Evolutionary conservation across 805 yeast genomes (phyloP), one percentile per base, ranked within the genome.

Genomic region (Cyberlindnera misumaiensis): DNA sequence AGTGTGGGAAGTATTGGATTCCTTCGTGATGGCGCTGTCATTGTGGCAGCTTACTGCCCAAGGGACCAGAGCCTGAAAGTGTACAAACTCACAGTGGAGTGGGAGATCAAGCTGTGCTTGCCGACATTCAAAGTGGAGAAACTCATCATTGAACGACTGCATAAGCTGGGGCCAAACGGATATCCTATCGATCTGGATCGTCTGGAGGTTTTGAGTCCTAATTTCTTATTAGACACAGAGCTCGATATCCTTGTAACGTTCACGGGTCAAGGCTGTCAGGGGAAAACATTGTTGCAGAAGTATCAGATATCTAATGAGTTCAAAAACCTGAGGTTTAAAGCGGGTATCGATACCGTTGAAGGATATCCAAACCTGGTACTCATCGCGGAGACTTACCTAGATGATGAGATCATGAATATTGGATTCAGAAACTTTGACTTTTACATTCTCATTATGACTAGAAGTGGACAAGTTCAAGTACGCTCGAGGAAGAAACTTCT

Each of bases 1-100:
- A 44, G 55, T 4, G 52, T 59, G 30, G 65, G 80, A 0, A 61
- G 75, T 11, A 67, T 80, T 43, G 84, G 81, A 1, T 77, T 73
- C 47, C 52, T 64, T 7, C 59, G 68, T 37, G 73, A 71, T 34
- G 77, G 74, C 7, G 56, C 52, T 11, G 55, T 76, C 11, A 51
- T 73, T 3, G 52, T 77, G 3, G 65, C 66, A 0, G 66, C 67
- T 2, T 68, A 62, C 45, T 70, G 66, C 43, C 47, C 62, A 1
- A 35, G 53, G 1, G 57, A 68, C 1, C 47, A 59, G 11, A 52
- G 52, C 12, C 53, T 80, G 16, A 56, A 60, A 32, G 58, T 75
- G 2, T 77, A 65, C 49, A 49, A 56, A 17, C 51, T 77, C 4
- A 35, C 47, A 0, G 60, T 79, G 10, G 70, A 76, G 42, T 80